Evolutionary conservation across 805 yeast genomes (phyloP).

Genomic region (Wickerhamiella allomyrinae): DNA sequence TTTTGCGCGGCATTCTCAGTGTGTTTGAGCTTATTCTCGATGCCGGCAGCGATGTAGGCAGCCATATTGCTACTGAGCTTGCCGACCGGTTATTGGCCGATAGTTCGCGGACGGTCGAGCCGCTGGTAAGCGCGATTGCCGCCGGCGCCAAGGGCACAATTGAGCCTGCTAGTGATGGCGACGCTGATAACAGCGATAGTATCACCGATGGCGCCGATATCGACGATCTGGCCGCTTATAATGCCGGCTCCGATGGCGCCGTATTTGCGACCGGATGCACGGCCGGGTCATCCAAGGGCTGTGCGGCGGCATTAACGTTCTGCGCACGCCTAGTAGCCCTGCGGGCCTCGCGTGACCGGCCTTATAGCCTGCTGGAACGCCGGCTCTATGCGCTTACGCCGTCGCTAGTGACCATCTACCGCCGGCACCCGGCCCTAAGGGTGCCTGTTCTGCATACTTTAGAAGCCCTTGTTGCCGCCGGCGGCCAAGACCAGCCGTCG

Average conservation of each 20-base stretch:
- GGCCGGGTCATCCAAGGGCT: conserved; percentile 19
- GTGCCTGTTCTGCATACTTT: conserved; percentile 40
- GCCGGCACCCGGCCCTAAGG: conserved; percentile 35
- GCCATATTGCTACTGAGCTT: conserved; percentile 35
- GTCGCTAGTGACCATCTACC: conserved; percentile 42
- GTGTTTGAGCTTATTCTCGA: conserved; percentile 42
- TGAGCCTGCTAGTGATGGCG: not conserved
- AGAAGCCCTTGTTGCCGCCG: conserved; percentile 25
- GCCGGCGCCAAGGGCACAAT: not conserved
- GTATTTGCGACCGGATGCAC: not conserved
- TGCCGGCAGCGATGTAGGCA: conserved; percentile 16
- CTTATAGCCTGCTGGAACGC: conserved; percentile 54
- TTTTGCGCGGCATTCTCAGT: conserved; percentile 42
- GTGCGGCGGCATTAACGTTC: conserved; percentile 40
- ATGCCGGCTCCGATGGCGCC: not conserved
- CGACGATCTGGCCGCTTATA: not conserved
- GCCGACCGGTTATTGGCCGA: conserved; percentile 42
- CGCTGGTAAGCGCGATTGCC: conserved; percentile 37
- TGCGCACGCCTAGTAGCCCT: conserved; percentile 42
- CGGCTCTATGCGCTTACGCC: conserved; percentile 43
- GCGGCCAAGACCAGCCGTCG: conserved; percentile 47
- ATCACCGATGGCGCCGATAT: not conserved
- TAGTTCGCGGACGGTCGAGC: conserved; percentile 37
- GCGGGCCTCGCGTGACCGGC: conserved; percentile 34
- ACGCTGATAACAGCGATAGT: not conserved